Evolutionary conservation across 768 basidiomycete species (phyloP).

Genomic region (Postia placenta): DNA sequence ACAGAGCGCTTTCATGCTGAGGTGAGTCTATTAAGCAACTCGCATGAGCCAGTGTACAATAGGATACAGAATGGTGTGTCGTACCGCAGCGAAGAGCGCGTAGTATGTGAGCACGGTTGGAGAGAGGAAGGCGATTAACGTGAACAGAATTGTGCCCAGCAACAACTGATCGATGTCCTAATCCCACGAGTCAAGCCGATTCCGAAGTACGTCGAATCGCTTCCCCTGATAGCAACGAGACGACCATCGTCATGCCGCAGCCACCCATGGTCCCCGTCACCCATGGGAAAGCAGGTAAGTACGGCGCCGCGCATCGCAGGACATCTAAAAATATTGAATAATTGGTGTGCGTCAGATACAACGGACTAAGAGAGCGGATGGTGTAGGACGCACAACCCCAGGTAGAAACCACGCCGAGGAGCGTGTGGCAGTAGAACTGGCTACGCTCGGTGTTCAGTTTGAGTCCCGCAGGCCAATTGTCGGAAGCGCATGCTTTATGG

Average conservation of each 20-base stretch:
- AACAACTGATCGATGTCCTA: constrained; percentile 92
- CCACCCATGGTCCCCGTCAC: constrained; percentile 24
- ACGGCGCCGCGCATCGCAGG: constrained; percentile 23
- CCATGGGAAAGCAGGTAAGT: constrained; percentile 29
- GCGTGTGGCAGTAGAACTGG: constrained; percentile 68
- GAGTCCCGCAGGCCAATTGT: constrained; percentile 93
- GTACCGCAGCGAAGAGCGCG: constrained; percentile 66
- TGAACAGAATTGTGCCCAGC: constrained; percentile 90
- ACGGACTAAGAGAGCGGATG: too few species aligned
- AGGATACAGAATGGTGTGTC: constrained; percentile 22
- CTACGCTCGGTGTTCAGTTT: constrained; percentile 97
- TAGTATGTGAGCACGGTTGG: constrained; percentile 89
- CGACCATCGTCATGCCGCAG: constrained; percentile 55
- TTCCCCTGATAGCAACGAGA: constrained; percentile 76
- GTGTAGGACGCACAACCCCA: constrained; percentile 62
- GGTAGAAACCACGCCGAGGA: constrained; percentile 54
- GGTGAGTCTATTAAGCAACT: constrained; percentile 40
- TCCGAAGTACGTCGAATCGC: constrained; percentile 78
- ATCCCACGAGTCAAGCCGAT: constrained; percentile 84
- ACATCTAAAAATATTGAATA: constrained; percentile 14
- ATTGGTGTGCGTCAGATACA: too few species aligned
- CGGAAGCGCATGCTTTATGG: constrained; percentile 45
- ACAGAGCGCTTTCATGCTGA: constrained; percentile 51
- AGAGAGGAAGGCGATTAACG: constrained; percentile 71
- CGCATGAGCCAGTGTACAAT: too few species aligned